A percentile compares a stretch with the other conserved stretches of the same genome.
These are phyloP conservation scores for Inga laurina DNA, from an alignment of 306 rosid species.

Conservation along the genomic window DNA sequence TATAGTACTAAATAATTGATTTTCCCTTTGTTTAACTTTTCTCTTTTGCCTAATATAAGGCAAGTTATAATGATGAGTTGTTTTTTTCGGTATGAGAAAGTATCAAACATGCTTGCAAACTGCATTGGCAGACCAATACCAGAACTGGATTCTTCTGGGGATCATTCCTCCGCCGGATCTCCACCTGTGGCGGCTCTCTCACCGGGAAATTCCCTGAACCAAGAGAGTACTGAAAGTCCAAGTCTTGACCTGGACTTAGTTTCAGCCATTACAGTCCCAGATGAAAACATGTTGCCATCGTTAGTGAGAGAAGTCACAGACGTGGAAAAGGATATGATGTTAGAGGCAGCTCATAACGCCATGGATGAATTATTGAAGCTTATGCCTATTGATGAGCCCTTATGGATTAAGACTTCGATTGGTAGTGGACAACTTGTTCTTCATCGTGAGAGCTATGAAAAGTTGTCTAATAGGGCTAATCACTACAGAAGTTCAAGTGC, in stretches of 20 bases:
- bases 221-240: conserved; percentile 18
- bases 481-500: conserved; percentile 28
- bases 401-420: conserved; percentile 46
- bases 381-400: conserved; percentile 47
- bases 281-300: not conserved
- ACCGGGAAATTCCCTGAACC: conserved; percentile 30
- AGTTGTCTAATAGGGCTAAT: conserved; percentile 27
- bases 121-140: conserved; percentile 40
- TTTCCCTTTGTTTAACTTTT: too few species aligned
- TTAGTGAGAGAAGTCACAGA: conserved; percentile 19
- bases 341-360: conserved; percentile 45
- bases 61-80: not conserved
- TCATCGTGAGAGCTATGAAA: conserved; percentile 51
- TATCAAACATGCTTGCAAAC: conserved; percentile 39
- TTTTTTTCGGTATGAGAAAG: conserved; percentile 51
- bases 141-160: conserved; percentile 27
- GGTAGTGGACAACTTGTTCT: conserved; percentile 39
- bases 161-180: not conserved
- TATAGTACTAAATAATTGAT: too few species aligned
- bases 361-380: conserved; percentile 56
- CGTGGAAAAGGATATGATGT: conserved; percentile 45
- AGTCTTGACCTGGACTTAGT: conserved; percentile 4
- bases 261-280: not conserved
- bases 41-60: not conserved
- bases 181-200: not conserved